Percentiles rank a stretch among this genome's conserved stretches.
These are phyloP conservation scores for Chamaenerion angustifolium DNA, from an alignment of 345 rosid species.

Conservation along the genomic window DNA sequence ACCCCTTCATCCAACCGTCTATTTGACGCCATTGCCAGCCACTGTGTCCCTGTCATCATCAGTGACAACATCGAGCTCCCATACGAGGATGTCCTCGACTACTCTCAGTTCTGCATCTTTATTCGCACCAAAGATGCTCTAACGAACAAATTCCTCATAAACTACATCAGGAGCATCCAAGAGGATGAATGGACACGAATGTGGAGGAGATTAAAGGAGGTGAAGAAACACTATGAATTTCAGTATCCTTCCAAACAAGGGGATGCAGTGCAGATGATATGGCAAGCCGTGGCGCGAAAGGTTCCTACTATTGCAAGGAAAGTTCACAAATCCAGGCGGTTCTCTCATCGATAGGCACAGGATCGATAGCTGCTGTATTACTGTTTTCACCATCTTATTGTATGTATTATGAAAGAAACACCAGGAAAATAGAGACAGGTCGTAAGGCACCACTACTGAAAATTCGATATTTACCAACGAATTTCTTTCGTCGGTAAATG, in stretches of 20 bases:
- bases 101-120: slow-evolving; percentile 76
- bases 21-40: slow-evolving; percentile 90
- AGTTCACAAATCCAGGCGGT: slow-evolving; percentile 50
- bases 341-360: slow-evolving; percentile 8
- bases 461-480: too few relatives aligned
- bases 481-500: too few relatives aligned
- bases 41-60: slow-evolving; percentile 80
- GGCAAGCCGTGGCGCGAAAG: slow-evolving; percentile 81
- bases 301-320: slow-evolving; percentile 47
- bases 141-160: slow-evolving; percentile 49
- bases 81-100: slow-evolving; percentile 77
- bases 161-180: slow-evolving; percentile 42
- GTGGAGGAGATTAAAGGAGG: slow-evolving; percentile 53
- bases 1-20: slow-evolving; percentile 97
- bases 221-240: slow-evolving; percentile 43
- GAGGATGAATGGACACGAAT: slow-evolving; percentile 68
- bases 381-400: too few relatives aligned
- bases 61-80: slow-evolving; percentile 95
- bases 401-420: too few relatives aligned
- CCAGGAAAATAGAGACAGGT: too few relatives aligned
- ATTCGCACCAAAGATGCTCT: slow-evolving; percentile 71
- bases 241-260: slow-evolving; percentile 49
- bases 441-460: too few relatives aligned
- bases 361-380: too few relatives aligned
- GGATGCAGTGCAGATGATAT: slow-evolving; percentile 82